phyloP scores from a whole-genome alignment of 768 basidiomycete species.

The Pulveroboletus sp. region DNA sequence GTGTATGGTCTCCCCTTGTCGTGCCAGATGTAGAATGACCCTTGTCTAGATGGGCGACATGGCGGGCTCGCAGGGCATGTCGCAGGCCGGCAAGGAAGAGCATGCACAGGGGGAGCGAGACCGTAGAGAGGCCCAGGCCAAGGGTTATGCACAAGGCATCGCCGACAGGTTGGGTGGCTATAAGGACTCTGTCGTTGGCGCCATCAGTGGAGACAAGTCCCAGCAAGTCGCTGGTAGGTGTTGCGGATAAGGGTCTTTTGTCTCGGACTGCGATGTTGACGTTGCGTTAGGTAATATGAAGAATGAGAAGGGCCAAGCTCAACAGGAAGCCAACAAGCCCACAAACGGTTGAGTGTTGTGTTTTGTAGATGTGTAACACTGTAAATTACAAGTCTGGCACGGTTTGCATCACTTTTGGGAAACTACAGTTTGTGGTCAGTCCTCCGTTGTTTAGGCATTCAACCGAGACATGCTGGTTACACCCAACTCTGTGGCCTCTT shows the following conservation, averaged over 20 bases:
- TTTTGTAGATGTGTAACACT: neutral
- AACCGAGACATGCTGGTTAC: neutral
- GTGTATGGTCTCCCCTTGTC: conserved; percentile 15
- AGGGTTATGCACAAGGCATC: conserved; percentile 48
- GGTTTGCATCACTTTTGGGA: too few species aligned
- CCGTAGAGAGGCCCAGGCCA: conserved; percentile 42
- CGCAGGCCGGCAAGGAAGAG: conserved; percentile 44
- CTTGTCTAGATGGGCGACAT: conserved; percentile 36
- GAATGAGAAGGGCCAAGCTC: conserved; percentile 50
- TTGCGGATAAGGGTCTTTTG: rapidly evolving
- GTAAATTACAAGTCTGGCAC: neutral
- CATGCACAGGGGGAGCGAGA: conserved; percentile 45
- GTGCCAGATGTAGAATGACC: neutral
- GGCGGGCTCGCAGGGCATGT: conserved; percentile 41
- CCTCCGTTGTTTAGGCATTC: too few species aligned
- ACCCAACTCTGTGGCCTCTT: conserved; percentile 65
- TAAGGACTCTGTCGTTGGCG: conserved; percentile 51
- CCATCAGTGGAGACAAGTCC: conserved; percentile 50
- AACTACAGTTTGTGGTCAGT: too few species aligned
- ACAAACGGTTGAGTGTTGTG: neutral
- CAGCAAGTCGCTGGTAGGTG: conserved; percentile 45
- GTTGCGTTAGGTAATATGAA: conserved; percentile 41
- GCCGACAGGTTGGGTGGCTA: conserved; percentile 44
- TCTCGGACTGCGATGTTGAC: neutral
- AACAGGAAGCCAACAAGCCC: conserved; percentile 51